These are phyloP conservation scores for Imleria badia DNA, from an alignment of 768 basidiomycete genomes.

Conservation along the genomic window DNA sequence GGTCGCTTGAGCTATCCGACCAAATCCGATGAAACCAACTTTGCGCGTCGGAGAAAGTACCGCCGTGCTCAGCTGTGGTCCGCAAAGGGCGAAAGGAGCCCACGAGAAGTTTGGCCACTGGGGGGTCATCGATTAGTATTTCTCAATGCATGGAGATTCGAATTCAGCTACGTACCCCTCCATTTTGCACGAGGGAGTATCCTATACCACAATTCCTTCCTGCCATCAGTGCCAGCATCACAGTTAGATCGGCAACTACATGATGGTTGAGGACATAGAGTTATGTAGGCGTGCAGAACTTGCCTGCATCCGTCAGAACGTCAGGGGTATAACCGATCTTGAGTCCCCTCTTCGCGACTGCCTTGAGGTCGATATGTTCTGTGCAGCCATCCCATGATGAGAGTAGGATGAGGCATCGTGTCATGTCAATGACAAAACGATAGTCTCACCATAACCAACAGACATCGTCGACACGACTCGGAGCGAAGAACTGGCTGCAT, in stretches of 20 bases:
- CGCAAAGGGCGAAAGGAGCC: constrained; percentile 83
- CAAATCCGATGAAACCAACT: constrained; percentile 92
- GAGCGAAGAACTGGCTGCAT: constrained; percentile 67
- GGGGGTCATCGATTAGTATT: not conserved
- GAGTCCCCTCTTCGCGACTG: constrained; percentile 59
- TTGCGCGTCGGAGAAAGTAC: constrained; percentile 54
- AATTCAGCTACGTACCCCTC: constrained; percentile 49
- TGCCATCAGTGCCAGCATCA: constrained; percentile 95
- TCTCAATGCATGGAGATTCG: not conserved
- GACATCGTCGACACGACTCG: constrained; percentile 92
- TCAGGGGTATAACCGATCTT: constrained; percentile 91
- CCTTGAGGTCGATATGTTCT: constrained; percentile 81
- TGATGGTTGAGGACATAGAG: not conserved
- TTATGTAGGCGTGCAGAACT: constrained; percentile 1
- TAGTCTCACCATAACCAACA: constrained; percentile 72
- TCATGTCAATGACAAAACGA: not conserved
- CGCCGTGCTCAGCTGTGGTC: constrained; percentile 71
- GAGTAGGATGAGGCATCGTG: not conserved
- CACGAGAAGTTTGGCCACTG: constrained; percentile 83
- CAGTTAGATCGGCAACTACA: constrained; percentile 82
- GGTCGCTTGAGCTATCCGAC: constrained; percentile 87
- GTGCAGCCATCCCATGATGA: not conserved
- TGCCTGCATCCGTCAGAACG: constrained; percentile 89
- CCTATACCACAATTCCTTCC: constrained; percentile 73
- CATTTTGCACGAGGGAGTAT: constrained; percentile 62